Evolutionary conservation across 1,284 basidiomycete genomes (phyloP), one percentile per base, ranked within the genome.

Genomic region (Pterula multifida): DNA sequence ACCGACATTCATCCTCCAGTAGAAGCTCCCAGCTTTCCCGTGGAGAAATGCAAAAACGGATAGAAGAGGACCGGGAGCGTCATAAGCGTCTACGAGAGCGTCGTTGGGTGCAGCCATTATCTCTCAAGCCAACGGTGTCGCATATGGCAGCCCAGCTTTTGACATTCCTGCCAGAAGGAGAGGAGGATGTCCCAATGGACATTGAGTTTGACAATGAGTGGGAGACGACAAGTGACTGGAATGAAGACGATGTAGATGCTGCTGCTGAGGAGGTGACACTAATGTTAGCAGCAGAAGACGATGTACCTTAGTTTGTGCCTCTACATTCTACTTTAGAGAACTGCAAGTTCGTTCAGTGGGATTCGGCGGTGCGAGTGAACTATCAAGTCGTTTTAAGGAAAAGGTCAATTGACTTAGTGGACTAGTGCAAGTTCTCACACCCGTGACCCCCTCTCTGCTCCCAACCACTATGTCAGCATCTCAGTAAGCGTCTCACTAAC

Each of bases 41-140:
- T 49, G 63, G 71, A 36, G 91, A 96, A 53, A 80, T 93, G 23
- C 77, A 92, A 55, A 81, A 86, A 45, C 81, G 92, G 2, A 95
- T 97, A 54, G 93, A 97, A 63, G 93, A 95, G 59, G 94, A 97
- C 63, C 75, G 93, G 1, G 93, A 97, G 62, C 77, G 94, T 56
- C 93, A 97, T 61, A 96, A 97, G 65, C 80, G 93, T 1, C 73
- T 97, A 1, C 79, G 91, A 42, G 93, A 97, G 64, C 79, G 90
- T 19, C 80, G 91, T 47, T 97, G 94, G 93, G 91, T 96, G 25
- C 82, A 95, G 58, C 85, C 86, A 1, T 67, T 78, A 39, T 70
- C 78, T 50, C 72, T 77, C 60, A 73, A 70, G 47, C 65, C 68
- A 23, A 59, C 67, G 3, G 60, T 67, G 2, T 62, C 68, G 21